These are phyloP conservation scores for Shiraia sp. DNA, from an alignment of 2,329 filamentous ascomycete species.

Conservation along the genomic window DNA sequence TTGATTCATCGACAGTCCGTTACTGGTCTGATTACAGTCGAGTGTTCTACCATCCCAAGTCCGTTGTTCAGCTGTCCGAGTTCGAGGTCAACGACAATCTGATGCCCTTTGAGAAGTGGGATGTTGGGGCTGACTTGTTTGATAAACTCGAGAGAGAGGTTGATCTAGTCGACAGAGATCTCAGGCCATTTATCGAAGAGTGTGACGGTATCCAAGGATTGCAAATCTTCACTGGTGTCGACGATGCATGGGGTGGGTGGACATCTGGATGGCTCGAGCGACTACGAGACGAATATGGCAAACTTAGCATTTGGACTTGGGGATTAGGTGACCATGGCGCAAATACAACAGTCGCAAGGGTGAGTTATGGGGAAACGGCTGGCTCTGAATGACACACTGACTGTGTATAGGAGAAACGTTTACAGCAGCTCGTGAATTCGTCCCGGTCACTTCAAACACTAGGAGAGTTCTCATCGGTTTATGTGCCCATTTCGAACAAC, in stretches of 20 bases:
- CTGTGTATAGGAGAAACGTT: constrained; percentile 59
- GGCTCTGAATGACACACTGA: background rate
- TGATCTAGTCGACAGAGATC: constrained; percentile 84
- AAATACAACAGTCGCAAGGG: constrained; percentile 38
- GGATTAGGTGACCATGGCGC: constrained; percentile 67
- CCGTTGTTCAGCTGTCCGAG: constrained; percentile 78
- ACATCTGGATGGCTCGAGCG: constrained; percentile 58
- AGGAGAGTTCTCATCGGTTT: constrained; percentile 71
- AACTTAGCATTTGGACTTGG: constrained; percentile 85
- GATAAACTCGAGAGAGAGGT: constrained; percentile 57
- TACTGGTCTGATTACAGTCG: constrained; percentile 98
- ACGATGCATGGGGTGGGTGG: constrained; percentile 58
- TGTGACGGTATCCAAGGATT: constrained; percentile 90
- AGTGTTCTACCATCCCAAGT: constrained; percentile 88
- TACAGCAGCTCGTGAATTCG: constrained; percentile 71
- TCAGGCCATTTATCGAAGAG: constrained; percentile 87
- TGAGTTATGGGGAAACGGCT: constrained; percentile 39
- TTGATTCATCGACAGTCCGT: constrained; percentile 73
- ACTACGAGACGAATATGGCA: constrained; percentile 87
- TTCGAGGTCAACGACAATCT: constrained; percentile 80
- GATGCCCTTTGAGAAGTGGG: constrained; percentile 77
- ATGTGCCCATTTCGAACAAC: constrained; percentile 71
- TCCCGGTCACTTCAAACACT: constrained; percentile 73
- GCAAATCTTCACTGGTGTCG: constrained; percentile 62
- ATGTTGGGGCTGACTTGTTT: constrained; percentile 45